Percentiles rank a stretch among this genome's conserved stretches.
These are phyloP conservation scores for Epichloe glyceriae DNA, from an alignment of 2,329 filamentous ascomycete species.

Conservation along the genomic window DNA sequence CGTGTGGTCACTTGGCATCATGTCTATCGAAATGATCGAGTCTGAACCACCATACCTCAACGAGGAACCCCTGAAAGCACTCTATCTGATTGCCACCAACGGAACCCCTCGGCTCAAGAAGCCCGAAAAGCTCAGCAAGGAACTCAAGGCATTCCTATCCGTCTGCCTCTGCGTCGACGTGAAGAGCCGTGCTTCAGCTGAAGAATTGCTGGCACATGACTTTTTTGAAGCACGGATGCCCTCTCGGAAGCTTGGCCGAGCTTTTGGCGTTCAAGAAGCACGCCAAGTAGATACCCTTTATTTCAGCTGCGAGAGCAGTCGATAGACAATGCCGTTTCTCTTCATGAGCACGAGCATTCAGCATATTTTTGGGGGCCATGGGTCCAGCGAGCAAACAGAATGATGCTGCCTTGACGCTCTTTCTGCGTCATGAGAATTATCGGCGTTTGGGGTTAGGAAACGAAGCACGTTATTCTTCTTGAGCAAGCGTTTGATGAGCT, in stretches of 20 bases:
- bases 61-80: constrained; percentile 91
- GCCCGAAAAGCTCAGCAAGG: constrained; percentile 93
- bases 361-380: neutral
- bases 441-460: constrained; percentile 7
- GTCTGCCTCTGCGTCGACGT: constrained; percentile 96
- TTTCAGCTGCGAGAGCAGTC: neutral
- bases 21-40: constrained; percentile 99
- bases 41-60: constrained; percentile 96
- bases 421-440: neutral
- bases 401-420: neutral
- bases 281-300: constrained; percentile 35
- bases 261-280: constrained; percentile 78
- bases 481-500: constrained; percentile 4
- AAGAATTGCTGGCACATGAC: constrained; percentile 81
- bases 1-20: constrained; percentile 97
- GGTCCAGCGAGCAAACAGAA: constrained; percentile 8
- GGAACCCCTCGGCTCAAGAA: constrained; percentile 95
- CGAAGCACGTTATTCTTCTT: neutral
- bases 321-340: neutral
- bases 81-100: constrained; percentile 96
- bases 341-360: constrained; percentile 2
- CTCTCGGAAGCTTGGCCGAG: constrained; percentile 68
- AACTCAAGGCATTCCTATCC: constrained; percentile 91
- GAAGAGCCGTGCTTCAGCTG: constrained; percentile 80
- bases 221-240: constrained; percentile 93